Evolutionary conservation across 768 basidiomycete species (phyloP).

Genomic region (Mrakia gelida): DNA sequence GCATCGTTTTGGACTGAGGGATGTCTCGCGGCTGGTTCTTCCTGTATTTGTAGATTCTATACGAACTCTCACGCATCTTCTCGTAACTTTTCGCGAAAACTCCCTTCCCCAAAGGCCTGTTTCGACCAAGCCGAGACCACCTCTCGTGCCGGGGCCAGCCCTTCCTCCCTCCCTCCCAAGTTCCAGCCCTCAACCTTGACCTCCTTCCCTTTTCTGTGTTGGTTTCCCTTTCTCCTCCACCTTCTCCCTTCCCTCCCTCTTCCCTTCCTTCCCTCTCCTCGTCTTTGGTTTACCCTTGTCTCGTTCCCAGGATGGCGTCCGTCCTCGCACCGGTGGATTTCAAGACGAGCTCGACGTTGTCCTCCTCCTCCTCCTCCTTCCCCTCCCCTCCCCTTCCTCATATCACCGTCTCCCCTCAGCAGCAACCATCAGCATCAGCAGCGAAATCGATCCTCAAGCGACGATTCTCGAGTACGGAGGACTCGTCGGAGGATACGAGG

Average conservation of each 20-base stretch:
- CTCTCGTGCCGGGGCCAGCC: too few relatives aligned
- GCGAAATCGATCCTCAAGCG: slow-evolving; percentile 11
- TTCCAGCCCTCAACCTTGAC: too few relatives aligned
- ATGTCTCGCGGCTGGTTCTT: neutral
- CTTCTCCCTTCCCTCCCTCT: neutral
- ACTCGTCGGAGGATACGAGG: neutral
- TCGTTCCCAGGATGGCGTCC: too few relatives aligned
- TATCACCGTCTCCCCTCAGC: too few relatives aligned
- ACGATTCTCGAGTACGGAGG: neutral
- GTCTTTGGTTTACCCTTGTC: too few relatives aligned
- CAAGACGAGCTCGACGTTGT: too few relatives aligned
- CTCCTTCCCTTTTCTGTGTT: too few relatives aligned
- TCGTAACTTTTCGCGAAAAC: neutral
- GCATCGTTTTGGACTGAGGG: neutral
- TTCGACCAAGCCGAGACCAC: neutral
- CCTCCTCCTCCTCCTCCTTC: neutral
- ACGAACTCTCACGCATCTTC: too few relatives aligned
- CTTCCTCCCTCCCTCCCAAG: too few relatives aligned
- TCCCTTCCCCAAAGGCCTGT: neutral
- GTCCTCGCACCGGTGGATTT: too few relatives aligned
- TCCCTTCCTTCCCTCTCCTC: neutral
- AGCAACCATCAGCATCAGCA: neutral
- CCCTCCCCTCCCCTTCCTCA: neutral
- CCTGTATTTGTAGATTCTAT: too few relatives aligned
- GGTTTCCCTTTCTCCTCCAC: too few relatives aligned